phyloP scores from a whole-genome alignment of 495 filamentous ascomycete species.

The Hypoxylon crocopeplum region DNA sequence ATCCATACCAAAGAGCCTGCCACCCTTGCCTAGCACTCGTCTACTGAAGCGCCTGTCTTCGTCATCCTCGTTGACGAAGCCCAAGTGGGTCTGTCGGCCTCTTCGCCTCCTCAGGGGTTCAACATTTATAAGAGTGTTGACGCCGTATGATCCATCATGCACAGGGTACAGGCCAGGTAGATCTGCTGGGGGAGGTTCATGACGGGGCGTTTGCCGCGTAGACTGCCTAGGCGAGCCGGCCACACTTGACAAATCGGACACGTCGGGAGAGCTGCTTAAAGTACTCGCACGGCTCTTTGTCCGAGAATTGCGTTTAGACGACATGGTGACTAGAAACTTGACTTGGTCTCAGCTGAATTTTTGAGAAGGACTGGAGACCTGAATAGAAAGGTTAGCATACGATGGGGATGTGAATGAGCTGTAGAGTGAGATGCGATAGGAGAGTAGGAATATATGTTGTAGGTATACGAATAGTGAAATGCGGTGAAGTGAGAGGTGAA shows the following conservation, averaged over 20 bases:
- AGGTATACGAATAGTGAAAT: no score
- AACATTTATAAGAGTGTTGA: constrained; percentile 36
- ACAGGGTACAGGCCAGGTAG: constrained; percentile 36
- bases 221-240: no score
- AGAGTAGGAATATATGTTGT: no score
- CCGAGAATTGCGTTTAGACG: constrained; percentile 37
- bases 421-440: neutral
- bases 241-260: no score
- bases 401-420: neutral
- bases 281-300: constrained; percentile 27
- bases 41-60: constrained; percentile 28
- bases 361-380: neutral
- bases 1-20: constrained; percentile 27
- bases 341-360: neutral
- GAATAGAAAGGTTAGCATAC: neutral
- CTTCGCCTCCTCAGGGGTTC: constrained; percentile 14
- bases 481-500: neutral
- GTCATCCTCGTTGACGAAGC: constrained; percentile 23
- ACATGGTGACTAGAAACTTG: constrained; percentile 31
- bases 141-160: constrained; percentile 42
- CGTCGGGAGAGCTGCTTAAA: constrained; percentile 13
- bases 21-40: constrained; percentile 4
- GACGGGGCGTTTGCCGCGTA: neutral
- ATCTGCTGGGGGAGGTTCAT: constrained; percentile 25
- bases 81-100: constrained; percentile 10